Conservation (phyloP, 164 flowering plant species). For the Magnolia sinica region DNA sequence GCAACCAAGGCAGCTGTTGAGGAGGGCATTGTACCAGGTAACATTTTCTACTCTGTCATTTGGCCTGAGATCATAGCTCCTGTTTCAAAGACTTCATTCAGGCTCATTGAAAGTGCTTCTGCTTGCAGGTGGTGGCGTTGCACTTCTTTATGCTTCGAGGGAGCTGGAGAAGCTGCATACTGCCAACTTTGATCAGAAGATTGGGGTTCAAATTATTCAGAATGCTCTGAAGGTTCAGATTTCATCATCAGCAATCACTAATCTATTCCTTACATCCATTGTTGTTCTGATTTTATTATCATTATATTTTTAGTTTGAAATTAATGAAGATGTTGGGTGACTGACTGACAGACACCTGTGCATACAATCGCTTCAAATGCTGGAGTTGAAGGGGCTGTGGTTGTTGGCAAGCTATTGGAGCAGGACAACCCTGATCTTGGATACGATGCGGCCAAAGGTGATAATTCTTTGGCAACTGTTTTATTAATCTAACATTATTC, state of each 20-base stretch:
- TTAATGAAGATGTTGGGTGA: background rate
- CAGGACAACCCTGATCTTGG: slow-evolving; percentile 85
- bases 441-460: slow-evolving; percentile 98
- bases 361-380: slow-evolving; percentile 88
- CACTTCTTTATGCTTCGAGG: slow-evolving; percentile 90
- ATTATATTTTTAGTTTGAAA: background rate
- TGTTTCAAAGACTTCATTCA: background rate
- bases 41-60: background rate
- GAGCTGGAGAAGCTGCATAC: slow-evolving; percentile 83
- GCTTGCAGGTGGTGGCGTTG: slow-evolving; percentile 91
- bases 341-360: slow-evolving; percentile 69
- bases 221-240: slow-evolving; percentile 78
- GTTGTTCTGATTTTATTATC: background rate
- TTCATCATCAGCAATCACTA: background rate
- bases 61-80: background rate
- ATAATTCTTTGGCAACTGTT: background rate
- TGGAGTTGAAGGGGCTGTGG: slow-evolving; percentile 97
- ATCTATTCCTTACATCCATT: background rate
- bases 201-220: slow-evolving; percentile 96
- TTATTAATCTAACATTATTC: background rate
- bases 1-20: slow-evolving; percentile 97
- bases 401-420: slow-evolving; percentile 94
- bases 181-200: slow-evolving; percentile 94
- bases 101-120: background rate
- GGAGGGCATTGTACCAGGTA: slow-evolving; percentile 93